These are phyloP conservation scores for Curvularia verruculosa DNA, from an alignment of 2,329 filamentous ascomycete genomes.

Conservation along the genomic window DNA sequence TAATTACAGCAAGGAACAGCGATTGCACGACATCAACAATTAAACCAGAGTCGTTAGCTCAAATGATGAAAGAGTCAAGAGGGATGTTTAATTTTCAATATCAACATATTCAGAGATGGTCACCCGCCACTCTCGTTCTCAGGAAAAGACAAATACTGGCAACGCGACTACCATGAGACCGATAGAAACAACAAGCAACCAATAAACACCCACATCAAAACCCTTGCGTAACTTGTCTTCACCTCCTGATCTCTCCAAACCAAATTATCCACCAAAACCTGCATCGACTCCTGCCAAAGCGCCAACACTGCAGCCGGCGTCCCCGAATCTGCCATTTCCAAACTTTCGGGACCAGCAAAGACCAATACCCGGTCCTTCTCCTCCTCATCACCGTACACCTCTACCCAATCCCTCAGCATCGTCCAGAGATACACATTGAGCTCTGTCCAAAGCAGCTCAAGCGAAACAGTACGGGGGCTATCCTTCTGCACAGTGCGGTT, in stretches of 20 bases:
- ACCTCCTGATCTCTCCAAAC: constrained; percentile 10
- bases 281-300: constrained; percentile 3
- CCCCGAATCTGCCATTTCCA: background rate
- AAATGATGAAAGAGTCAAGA: background rate
- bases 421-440: constrained; percentile 11
- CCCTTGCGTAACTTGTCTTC: background rate
- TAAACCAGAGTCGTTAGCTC: no score
- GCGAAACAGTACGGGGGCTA: background rate
- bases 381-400: background rate
- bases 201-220: background rate
- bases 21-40: no score
- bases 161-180: background rate
- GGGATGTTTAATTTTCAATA: background rate
- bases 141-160: background rate
- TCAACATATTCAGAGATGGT: background rate
- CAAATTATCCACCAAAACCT: constrained; percentile 4
- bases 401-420: constrained; percentile 8
- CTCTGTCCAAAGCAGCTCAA: constrained; percentile 1
- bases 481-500: constrained; percentile 1
- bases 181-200: background rate
- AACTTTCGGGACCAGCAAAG: background rate
- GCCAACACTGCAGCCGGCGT: background rate
- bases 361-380: background rate
- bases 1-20: no score
- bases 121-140: background rate